phyloP scores from a whole-genome alignment of 805 yeast species.

The Candida palmyrensis region DNA sequence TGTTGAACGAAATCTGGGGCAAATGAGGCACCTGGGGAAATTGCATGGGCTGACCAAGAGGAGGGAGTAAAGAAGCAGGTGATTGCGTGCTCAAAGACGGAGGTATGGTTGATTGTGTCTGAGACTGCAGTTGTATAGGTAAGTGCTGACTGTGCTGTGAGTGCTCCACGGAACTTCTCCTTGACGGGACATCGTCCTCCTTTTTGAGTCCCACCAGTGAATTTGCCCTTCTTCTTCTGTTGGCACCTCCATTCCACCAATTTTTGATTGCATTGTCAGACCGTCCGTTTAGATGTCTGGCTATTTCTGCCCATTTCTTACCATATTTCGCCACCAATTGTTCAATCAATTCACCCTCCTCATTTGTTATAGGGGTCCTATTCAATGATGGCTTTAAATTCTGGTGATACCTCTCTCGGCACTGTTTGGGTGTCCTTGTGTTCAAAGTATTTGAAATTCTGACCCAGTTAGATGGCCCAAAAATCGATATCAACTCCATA shows the following conservation, averaged over 20 bases:
- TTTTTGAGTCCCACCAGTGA: constrained; percentile 9
- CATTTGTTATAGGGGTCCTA: constrained; percentile 75
- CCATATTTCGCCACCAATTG: constrained; percentile 74
- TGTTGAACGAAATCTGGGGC: constrained; percentile 36
- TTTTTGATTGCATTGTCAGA: constrained; percentile 89
- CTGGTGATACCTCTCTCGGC: constrained; percentile 88
- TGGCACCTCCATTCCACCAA: constrained; percentile 97
- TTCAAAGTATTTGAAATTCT: constrained; percentile 68
- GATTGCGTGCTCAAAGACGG: constrained; percentile 1
- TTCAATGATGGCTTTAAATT: constrained; percentile 82
- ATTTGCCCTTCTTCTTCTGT: constrained; percentile 59
- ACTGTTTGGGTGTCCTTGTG: constrained; percentile 84
- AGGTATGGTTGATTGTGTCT: not conserved
- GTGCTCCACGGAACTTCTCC: not conserved
- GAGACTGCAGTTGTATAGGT: constrained; percentile 1
- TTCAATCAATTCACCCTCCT: constrained; percentile 80
- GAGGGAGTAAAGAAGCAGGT: constrained; percentile 1
- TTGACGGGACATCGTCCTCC: constrained; percentile 4
- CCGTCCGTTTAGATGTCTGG: constrained; percentile 81
- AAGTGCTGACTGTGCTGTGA: too few relatives aligned
- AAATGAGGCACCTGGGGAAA: constrained; percentile 14
- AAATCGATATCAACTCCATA: constrained; percentile 59
- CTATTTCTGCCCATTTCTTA: constrained; percentile 91
- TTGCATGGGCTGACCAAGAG: constrained; percentile 4
- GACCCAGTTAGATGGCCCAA: constrained; percentile 88